Conservation (phyloP, 371 early-diverging fungal genomes). For the Blakeslea trispora region DNA sequence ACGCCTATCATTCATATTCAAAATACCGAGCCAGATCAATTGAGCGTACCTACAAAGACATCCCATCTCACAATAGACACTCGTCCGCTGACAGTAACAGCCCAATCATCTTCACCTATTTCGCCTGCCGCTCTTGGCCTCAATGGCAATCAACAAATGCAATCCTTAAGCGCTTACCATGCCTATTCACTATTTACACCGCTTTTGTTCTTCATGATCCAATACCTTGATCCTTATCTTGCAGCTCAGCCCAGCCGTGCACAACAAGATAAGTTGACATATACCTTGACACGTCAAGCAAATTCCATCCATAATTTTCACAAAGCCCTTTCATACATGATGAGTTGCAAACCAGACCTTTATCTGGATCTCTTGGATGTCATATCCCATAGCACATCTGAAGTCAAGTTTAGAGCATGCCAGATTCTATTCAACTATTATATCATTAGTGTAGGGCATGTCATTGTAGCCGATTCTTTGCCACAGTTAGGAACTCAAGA, state of each 20-base stretch:
- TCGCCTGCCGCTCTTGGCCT: constrained; percentile 18
- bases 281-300: constrained; percentile 28
- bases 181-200: constrained; percentile 44
- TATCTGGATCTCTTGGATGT: constrained; percentile 57
- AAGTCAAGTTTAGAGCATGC: constrained; percentile 42
- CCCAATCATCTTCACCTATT: constrained; percentile 5
- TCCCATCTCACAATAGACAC: constrained; percentile 51
- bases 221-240: constrained; percentile 49
- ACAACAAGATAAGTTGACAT: constrained; percentile 24
- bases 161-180: constrained; percentile 17
- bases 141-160: constrained; percentile 18
- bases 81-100: constrained; percentile 12
- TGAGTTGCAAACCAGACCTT: constrained; percentile 54
- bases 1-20: constrained; percentile 50
- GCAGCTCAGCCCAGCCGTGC: constrained; percentile 15
- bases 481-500: constrained; percentile 31
- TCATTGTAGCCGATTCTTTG: constrained; percentile 51
- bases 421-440: constrained; percentile 49
- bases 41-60: constrained; percentile 15
- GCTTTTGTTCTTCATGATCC: constrained; percentile 47
- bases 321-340: constrained; percentile 51
- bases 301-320: constrained; percentile 49
- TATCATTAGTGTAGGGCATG: constrained; percentile 52
- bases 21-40: constrained; percentile 31
- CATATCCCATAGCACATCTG: constrained; percentile 46